Percentiles rank a stretch among this genome's conserved stretches.
Conservation (phyloP, 1,139 yeast species). For the Arxiozyma heterogenica region DNA sequence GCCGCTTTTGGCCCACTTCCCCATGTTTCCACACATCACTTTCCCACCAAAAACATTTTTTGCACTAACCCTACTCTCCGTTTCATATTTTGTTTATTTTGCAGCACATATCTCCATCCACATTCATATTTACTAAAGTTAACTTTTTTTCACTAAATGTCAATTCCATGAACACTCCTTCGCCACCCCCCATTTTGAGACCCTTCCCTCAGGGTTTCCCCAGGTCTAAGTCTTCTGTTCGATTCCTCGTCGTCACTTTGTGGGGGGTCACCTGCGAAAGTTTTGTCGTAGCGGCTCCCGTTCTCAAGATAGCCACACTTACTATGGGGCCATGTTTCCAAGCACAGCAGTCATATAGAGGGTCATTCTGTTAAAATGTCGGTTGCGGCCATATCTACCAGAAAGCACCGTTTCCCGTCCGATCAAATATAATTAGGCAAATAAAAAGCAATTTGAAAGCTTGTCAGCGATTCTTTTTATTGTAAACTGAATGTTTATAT, state of each 20-base stretch:
- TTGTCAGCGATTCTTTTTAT: no score
- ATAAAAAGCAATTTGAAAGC: no score
- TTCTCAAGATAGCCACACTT: not conserved
- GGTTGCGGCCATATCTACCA: constrained; percentile 43
- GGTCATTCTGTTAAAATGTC: constrained; percentile 13
- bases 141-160: not conserved
- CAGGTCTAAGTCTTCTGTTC: not conserved
- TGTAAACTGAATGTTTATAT: no score
- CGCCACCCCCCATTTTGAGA: not conserved
- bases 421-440: constrained; percentile 42
- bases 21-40: not conserved
- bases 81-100: not conserved
- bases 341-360: not conserved
- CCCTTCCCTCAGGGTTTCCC: not conserved
- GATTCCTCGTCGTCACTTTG: not conserved
- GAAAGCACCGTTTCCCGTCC: constrained; percentile 46
- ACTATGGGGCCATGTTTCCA: not conserved
- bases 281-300: not conserved
- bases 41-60: not conserved
- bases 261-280: not conserved
- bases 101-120: not conserved
- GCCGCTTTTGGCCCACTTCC: not conserved
- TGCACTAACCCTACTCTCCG: not conserved
- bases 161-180: not conserved
- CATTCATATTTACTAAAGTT: not conserved